Conservation (phyloP, 108 stramenopile genomes). For the Stephanodiscus triporus region DNA sequence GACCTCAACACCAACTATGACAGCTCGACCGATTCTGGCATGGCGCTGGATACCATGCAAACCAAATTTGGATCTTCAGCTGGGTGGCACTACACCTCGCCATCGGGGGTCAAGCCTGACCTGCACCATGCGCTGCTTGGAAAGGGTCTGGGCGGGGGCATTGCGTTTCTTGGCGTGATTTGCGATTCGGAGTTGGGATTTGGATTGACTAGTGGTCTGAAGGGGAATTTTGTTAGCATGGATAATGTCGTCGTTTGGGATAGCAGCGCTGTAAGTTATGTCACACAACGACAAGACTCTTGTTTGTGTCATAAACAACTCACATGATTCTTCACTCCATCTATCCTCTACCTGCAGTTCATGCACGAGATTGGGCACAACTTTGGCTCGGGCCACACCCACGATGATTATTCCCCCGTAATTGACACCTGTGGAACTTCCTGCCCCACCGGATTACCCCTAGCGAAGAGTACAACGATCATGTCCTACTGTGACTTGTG, state of each 20-base stretch:
- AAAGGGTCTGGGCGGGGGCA: neutral
- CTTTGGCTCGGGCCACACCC: constrained; percentile 9
- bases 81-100: constrained; percentile 8
- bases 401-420: neutral
- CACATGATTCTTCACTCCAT: neutral
- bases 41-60: neutral
- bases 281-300: neutral
- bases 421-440: constrained; percentile 8
- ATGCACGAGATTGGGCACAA: constrained; percentile 6
- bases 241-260: constrained; percentile 7
- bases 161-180: neutral
- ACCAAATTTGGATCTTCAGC: neutral
- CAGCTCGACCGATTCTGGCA: neutral
- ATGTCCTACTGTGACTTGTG: constrained; percentile 11
- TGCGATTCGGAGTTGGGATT: neutral
- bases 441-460: constrained; percentile 2
- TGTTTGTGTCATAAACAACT: neutral
- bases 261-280: neutral
- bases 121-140: constrained; percentile 11
- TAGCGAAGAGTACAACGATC: neutral
- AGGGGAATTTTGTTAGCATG: constrained; percentile 7
- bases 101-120: constrained; percentile 4
- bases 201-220: neutral
- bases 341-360: neutral
- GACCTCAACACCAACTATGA: constrained; percentile 4